A percentile compares a stretch with the other conserved stretches of the same genome.
phyloP scores from a whole-genome alignment of 805 yeast genomes.

The Myxozyma sirexii region DNA sequence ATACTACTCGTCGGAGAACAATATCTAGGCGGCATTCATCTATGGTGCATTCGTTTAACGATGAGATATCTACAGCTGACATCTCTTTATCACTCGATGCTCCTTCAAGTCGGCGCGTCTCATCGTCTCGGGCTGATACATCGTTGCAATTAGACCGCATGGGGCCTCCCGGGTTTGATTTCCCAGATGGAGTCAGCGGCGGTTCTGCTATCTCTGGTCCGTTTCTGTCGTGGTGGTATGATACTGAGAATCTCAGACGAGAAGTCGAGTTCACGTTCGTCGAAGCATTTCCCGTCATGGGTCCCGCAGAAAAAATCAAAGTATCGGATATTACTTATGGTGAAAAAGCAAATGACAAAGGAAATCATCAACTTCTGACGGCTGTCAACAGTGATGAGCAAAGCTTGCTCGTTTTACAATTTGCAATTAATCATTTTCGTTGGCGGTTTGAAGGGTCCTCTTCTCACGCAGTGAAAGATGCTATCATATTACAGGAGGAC shows the following conservation, averaged over 20 bases:
- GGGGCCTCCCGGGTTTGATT: slow-evolving; percentile 40
- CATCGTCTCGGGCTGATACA: slow-evolving; percentile 20
- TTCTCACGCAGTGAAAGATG: slow-evolving; percentile 42
- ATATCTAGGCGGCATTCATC: slow-evolving; percentile 28
- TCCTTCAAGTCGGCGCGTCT: slow-evolving; percentile 8
- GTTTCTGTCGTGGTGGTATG: slow-evolving; percentile 28
- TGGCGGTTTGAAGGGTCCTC: slow-evolving; percentile 45
- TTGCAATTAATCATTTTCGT: slow-evolving; percentile 34
- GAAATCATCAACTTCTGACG: neutral
- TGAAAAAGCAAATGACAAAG: neutral
- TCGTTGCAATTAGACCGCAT: slow-evolving; percentile 40
- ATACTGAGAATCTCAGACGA: slow-evolving; percentile 33
- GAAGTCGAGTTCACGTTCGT: slow-evolving; percentile 36
- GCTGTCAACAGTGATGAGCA: slow-evolving; percentile 1
- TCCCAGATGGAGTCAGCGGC: slow-evolving; percentile 5
- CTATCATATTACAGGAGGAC: slow-evolving; percentile 46
- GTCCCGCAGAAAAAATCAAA: neutral
- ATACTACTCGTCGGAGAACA: slow-evolving; percentile 16
- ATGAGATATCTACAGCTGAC: slow-evolving; percentile 11
- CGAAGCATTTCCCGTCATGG: slow-evolving; percentile 22
- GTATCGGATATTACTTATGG: slow-evolving; percentile 39
- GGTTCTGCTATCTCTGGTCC: slow-evolving; percentile 1
- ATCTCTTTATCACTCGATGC: slow-evolving; percentile 3
- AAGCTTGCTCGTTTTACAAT: slow-evolving; percentile 54
- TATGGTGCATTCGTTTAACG: slow-evolving; percentile 22